These are phyloP conservation scores for Thermothelomyces thermophilus DNA, from an alignment of 2,329 filamentous ascomycete species.

Conservation along the genomic window DNA sequence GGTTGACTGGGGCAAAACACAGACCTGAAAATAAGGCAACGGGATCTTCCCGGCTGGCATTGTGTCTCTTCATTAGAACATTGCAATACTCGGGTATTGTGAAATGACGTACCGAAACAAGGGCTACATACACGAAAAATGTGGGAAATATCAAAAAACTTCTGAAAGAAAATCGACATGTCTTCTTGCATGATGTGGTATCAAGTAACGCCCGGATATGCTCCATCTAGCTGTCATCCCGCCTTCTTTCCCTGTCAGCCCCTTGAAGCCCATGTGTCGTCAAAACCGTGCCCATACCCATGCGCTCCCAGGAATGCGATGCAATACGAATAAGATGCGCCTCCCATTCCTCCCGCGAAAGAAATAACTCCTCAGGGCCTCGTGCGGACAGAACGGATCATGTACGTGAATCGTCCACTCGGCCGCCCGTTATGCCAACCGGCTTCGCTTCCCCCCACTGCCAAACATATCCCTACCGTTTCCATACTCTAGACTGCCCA, in stretches of 20 bases:
- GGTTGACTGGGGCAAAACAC: no score
- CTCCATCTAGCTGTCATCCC: slow-evolving; percentile 16
- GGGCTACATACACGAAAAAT: slow-evolving; percentile 7
- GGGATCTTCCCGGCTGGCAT: no score
- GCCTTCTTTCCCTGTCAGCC: slow-evolving; percentile 5
- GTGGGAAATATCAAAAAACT: neutral
- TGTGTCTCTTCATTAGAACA: no score
- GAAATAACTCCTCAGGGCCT: neutral
- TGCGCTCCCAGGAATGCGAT: slow-evolving; percentile 15
- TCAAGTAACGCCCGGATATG: slow-evolving; percentile 19
- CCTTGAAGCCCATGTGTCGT: slow-evolving; percentile 4
- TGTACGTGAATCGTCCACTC: neutral
- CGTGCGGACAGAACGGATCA: neutral
- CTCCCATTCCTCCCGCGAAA: slow-evolving; percentile 10
- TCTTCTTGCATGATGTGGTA: slow-evolving; percentile 13
- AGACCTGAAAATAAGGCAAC: no score
- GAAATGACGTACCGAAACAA: neutral
- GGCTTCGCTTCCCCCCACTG: slow-evolving; percentile 42
- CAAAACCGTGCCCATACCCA: slow-evolving; percentile 9
- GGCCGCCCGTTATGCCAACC: slow-evolving; percentile 36
- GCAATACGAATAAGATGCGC: slow-evolving; percentile 1
- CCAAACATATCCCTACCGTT: slow-evolving; percentile 50
- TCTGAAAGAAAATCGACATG: slow-evolving; percentile 6
- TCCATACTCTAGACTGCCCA: slow-evolving; percentile 55
- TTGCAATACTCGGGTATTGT: neutral